Evolutionary conservation across 2,329 filamentous ascomycete species (phyloP), one percentile per base, ranked within the genome.

Genomic region (Ascochyta koolunga): DNA sequence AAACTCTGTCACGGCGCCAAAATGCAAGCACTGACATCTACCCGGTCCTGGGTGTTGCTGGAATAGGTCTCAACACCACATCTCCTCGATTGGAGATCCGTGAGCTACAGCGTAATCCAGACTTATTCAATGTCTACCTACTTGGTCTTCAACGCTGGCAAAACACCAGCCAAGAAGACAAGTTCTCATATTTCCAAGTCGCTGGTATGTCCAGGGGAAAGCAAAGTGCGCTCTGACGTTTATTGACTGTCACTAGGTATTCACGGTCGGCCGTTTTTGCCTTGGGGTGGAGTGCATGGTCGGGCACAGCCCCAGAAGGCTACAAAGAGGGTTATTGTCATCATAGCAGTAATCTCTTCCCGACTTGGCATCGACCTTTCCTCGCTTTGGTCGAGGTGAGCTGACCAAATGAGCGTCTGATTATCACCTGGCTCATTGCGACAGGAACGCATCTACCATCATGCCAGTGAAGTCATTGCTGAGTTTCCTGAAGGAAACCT

Each of bases 281-380:
- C 80, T 1, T 88, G 85, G 84, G 82, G 86, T 63, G 78, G 77
- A 18, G 82, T 83, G 1, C 60, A 56, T 16, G 58, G 58, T 31
- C 71, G 42, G 77, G 49, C 77, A 24, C 45, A 54, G 39, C 51
- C 51, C 29, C 45, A 1, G 67, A 78, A 2, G 84, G 83, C 1
- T 82, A 79, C 33, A 78, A 80, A 49, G 75, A 82, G 15, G 90
- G 90, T 22, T 95, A 93, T 68, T 96, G 91, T 69, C 83, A 83
- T 10, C 91, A 96, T 72, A 84, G 82, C 24, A 91, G 89, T 1
- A 86, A 90, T 35, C 76, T 95, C 13, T 93, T 96, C 68, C 84
- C 88, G 18, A 83, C 86, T 25, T 96, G 91, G 91, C 91, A 96
- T 78, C 82, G 91, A 21, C 89, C 90, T 1, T 95, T 93, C 71